These are phyloP conservation scores for Hysterium pulicare DNA, from an alignment of 2,329 filamentous ascomycete genomes.

Conservation along the genomic window DNA sequence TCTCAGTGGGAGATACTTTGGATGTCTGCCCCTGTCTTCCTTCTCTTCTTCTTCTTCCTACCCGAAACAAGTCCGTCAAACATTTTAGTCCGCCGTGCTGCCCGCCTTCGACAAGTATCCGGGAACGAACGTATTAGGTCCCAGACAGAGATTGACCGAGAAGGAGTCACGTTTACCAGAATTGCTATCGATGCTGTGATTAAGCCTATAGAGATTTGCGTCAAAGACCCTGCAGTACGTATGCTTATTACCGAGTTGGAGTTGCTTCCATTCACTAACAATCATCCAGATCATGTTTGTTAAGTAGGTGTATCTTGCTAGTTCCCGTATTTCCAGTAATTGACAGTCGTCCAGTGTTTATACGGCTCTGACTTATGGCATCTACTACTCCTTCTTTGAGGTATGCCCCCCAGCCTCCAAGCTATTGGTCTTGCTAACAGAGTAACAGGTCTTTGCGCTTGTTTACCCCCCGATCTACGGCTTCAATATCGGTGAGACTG, in stretches of 20 bases:
- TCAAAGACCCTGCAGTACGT: constrained; percentile 37
- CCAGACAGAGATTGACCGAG: constrained; percentile 63
- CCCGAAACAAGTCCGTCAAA: constrained; percentile 61
- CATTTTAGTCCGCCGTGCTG: constrained; percentile 60
- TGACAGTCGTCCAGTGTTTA: constrained; percentile 10
- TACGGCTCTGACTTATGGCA: constrained; percentile 20
- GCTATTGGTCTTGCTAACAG: background rate
- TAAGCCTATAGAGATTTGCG: constrained; percentile 50
- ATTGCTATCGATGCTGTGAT: constrained; percentile 57
- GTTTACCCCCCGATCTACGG: constrained; percentile 19
- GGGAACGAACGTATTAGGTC: constrained; percentile 56
- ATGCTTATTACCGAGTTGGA: too few relatives aligned
- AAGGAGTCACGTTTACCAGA: constrained; percentile 47
- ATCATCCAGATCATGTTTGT: constrained; percentile 1
- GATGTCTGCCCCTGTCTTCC: constrained; percentile 56
- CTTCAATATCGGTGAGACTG: constrained; percentile 19
- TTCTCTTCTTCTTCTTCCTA: constrained; percentile 60
- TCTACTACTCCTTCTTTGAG: constrained; percentile 24
- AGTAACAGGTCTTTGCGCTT: constrained; percentile 15
- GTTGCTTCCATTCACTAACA: background rate
- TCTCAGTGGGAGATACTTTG: constrained; percentile 62
- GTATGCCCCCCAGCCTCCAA: background rate
- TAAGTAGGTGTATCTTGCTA: background rate
- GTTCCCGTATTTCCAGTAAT: background rate
- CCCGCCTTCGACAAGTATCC: constrained; percentile 59